Evolutionary conservation across 108 stramenopile genomes (phyloP).

Genomic region (Craspedostauros australis): DNA sequence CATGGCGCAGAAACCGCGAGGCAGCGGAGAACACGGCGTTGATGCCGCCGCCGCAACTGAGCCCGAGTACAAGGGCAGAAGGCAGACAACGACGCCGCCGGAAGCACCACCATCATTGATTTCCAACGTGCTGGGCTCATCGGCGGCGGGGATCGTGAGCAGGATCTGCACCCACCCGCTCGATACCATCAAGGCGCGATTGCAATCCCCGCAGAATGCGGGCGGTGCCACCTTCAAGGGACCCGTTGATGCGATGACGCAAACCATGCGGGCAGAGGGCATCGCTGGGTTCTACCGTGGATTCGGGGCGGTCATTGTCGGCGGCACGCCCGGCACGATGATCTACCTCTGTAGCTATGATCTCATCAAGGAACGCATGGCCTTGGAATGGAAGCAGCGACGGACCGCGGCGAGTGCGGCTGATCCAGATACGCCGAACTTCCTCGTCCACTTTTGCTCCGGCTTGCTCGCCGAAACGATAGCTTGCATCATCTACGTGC

Average conservation of each 20-base stretch:
- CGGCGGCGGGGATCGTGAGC: slow-evolving; percentile 69
- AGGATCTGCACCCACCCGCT: slow-evolving; percentile 70
- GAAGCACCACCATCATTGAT: slow-evolving; percentile 2
- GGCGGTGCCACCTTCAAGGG: slow-evolving; percentile 35
- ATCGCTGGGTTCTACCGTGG: slow-evolving; percentile 90
- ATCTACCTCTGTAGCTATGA: slow-evolving; percentile 85
- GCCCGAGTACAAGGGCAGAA: neutral
- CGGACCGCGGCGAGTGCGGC: neutral
- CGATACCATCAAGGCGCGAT: slow-evolving; percentile 66
- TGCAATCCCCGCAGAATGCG: slow-evolving; percentile 29
- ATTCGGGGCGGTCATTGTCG: slow-evolving; percentile 81
- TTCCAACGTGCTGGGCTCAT: slow-evolving; percentile 62
- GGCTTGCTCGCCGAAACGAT: slow-evolving; percentile 86
- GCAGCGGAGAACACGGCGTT: no score
- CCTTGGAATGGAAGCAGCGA: no score
- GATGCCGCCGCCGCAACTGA: no score
- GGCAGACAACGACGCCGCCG: neutral
- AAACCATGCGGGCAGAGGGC: slow-evolving; percentile 75
- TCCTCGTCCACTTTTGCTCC: slow-evolving; percentile 56
- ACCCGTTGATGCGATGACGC: slow-evolving; percentile 53
- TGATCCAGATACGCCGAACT: slow-evolving; percentile 31
- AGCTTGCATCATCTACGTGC: slow-evolving; percentile 94
- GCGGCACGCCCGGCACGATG: slow-evolving; percentile 91
- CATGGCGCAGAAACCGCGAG: no score
- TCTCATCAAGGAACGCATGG: slow-evolving; percentile 51